Conservation (phyloP, 495 filamentous ascomycete genomes). For the Pyronema omphalodes region DNA sequence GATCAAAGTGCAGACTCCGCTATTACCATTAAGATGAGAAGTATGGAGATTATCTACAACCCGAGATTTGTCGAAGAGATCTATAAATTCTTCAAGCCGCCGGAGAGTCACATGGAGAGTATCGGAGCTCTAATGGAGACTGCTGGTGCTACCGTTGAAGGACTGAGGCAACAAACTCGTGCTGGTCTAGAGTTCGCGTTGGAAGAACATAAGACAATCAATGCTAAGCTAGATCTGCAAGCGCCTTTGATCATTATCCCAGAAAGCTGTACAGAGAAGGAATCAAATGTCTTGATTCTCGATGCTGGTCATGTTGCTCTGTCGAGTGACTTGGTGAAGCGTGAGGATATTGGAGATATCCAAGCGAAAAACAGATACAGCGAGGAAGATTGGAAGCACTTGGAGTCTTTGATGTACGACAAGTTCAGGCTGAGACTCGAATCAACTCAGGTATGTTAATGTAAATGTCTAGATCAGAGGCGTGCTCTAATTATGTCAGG, state of each 20-base stretch:
- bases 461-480: not conserved
- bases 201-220: constrained; percentile 93
- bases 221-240: constrained; percentile 86
- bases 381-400: constrained; percentile 66
- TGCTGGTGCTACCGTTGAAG: constrained; percentile 86
- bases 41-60: constrained; percentile 93
- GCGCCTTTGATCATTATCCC: constrained; percentile 92
- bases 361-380: constrained; percentile 83
- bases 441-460: constrained; percentile 47
- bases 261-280: constrained; percentile 65
- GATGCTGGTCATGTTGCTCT: constrained; percentile 93
- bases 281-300: constrained; percentile 70
- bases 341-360: constrained; percentile 67
- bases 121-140: constrained; percentile 86
- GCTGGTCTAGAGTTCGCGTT: constrained; percentile 90
- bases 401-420: constrained; percentile 90
- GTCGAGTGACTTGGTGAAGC: constrained; percentile 81
- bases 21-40: constrained; percentile 77
- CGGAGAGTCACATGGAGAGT: constrained; percentile 94
- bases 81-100: constrained; percentile 85
- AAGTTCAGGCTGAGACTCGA: constrained; percentile 81
- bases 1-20: constrained; percentile 82
- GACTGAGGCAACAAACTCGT: constrained; percentile 80
- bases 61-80: constrained; percentile 78
- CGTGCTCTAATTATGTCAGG: constrained; percentile 13